phyloP scores from a whole-genome alignment of 1,139 yeast genomes.

The Yamadazyma dendronema region DNA sequence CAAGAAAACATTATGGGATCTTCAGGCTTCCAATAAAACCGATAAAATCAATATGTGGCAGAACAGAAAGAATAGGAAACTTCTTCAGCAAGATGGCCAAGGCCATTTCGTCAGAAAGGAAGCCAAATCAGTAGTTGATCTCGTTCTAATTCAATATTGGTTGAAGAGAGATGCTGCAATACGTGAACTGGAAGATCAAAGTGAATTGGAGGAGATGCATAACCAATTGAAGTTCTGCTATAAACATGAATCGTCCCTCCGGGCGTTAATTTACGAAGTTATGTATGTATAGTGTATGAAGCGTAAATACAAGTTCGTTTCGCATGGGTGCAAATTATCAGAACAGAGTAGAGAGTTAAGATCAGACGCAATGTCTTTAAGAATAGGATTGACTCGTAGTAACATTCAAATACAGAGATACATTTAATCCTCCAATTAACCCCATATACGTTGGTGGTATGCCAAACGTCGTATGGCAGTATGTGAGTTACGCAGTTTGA shows the following conservation, averaged over 20 bases:
- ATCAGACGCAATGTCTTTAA: too few relatives aligned
- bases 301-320: neutral
- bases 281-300: neutral
- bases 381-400: too few relatives aligned
- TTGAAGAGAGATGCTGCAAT: conserved; percentile 12
- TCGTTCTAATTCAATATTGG: conserved; percentile 20
- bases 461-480: too few relatives aligned
- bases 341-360: too few relatives aligned
- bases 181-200: conserved; percentile 1
- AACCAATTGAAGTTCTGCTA: conserved; percentile 15
- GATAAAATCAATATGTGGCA: conserved; percentile 13
- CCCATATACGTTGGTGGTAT: too few relatives aligned
- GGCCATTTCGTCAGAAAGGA: conserved; percentile 12
- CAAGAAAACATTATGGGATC: conserved; percentile 13
- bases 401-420: too few relatives aligned
- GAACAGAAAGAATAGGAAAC: conserved; percentile 9
- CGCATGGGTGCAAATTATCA: neutral
- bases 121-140: conserved; percentile 18
- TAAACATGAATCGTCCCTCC: conserved; percentile 13
- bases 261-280: conserved; percentile 15
- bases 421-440: too few relatives aligned
- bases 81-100: conserved; percentile 16
- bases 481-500: too few relatives aligned
- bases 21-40: conserved; percentile 12
- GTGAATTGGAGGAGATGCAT: conserved; percentile 9